Conservation (phyloP, 305 asterid species). For the Andrographis paniculata region DNA sequence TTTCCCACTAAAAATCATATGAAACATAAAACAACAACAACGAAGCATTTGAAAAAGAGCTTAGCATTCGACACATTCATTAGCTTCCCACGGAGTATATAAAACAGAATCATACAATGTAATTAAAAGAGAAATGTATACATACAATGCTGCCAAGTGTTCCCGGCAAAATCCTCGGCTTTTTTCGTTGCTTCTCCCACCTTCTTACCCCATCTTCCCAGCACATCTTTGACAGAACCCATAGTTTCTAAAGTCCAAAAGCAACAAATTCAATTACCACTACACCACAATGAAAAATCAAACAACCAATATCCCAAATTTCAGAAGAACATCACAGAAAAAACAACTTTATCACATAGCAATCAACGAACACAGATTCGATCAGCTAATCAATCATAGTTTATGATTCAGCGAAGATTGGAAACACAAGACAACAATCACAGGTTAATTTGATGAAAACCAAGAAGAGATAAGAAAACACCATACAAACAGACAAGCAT, state of each 20-base stretch:
- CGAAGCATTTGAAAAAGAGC: background rate
- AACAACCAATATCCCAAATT: background rate
- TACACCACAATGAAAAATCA: background rate
- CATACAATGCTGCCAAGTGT: conserved; percentile 96
- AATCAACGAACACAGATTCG: too few relatives aligned
- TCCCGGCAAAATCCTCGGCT: conserved; percentile 89
- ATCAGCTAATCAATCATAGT: too few relatives aligned
- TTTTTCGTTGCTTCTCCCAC: conserved; percentile 79
- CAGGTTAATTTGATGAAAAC: too few relatives aligned
- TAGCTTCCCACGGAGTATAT: background rate
- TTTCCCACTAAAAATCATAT: too few relatives aligned
- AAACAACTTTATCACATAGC: conserved; percentile 2
- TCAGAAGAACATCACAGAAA: background rate
- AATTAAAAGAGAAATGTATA: conserved; percentile 1
- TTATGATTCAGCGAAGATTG: too few relatives aligned
- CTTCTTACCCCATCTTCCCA: conserved; percentile 87
- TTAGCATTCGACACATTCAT: conserved; percentile 9
- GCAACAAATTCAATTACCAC: conserved; percentile 1
- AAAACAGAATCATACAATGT: background rate
- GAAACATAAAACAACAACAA: conserved; percentile 5
- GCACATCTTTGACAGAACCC: conserved; percentile 64
- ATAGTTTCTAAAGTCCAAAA: conserved; percentile 43
- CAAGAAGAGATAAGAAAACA: too few relatives aligned
- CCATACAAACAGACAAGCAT: too few relatives aligned
- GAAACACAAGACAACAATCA: too few relatives aligned